Evolutionary conservation across 352 stramenopile species (phyloP), one percentile per base, ranked within the genome.

Genomic region (Globisporangium nagaii): DNA sequence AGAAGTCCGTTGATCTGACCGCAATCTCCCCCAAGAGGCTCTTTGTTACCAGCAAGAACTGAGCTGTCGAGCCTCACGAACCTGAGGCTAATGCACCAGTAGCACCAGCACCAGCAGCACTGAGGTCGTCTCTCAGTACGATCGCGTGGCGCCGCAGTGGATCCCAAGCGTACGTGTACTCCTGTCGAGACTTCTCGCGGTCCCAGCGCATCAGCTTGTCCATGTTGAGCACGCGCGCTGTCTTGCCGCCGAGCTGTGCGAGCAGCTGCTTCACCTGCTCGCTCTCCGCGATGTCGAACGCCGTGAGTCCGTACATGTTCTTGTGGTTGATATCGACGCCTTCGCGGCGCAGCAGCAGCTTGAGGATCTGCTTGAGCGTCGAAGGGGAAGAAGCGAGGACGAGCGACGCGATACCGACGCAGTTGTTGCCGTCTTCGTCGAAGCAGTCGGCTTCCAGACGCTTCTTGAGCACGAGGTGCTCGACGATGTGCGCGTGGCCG

Each of bases 361-460:
- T 67, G 32, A 75, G 28, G 20, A 70, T 66, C 20, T 61, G 56
- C 37, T 80, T 62, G 15, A 51, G 46, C 31, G 36, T 49, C 20
- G 62, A 45, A 13, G 47, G n/a, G n/a, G n/a, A n/a, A 8, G 50
- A 54, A 2, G 64, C 70, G 10, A 87, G 53, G 5, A 72, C 65
- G 20, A 86, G 62, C 15, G 71, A 66, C 22, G 78, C 75, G 34
- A 89, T 69, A 0, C 68, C 76, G 25, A 84, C 65, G 0, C 73
- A 70, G 48, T 85, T 89, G 63, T 91, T 89, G 19, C 76, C 75
- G 48, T 89, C 78, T 58, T 88, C 76, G 47, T 91, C 81, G 24
- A 77, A 79, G 60, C 75, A 88, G 46, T 86, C 70, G 17, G 37
- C 56, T 57, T 84, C 73, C 1, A 86, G 35, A 25, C 47, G 51